These are phyloP conservation scores for Nadsonia fulvescens DNA, from an alignment of 805 yeast species.

Conservation along the genomic window DNA sequence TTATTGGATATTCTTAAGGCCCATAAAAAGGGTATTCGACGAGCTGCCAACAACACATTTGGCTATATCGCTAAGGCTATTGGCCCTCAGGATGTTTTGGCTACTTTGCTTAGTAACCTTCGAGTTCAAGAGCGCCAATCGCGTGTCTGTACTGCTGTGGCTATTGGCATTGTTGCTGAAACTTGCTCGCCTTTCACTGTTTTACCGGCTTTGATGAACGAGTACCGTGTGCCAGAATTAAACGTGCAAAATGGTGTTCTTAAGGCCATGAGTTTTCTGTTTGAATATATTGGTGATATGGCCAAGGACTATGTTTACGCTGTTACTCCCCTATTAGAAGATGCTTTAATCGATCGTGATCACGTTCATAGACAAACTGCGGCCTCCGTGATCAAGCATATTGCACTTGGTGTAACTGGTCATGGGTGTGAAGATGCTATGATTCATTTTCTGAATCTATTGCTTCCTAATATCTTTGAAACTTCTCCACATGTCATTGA, in stretches of 20 bases:
- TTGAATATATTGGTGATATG: slow-evolving; percentile 74
- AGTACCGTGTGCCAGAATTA: slow-evolving; percentile 77
- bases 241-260: slow-evolving; percentile 92
- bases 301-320: slow-evolving; percentile 71
- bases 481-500: slow-evolving; percentile 89
- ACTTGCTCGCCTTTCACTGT: slow-evolving; percentile 86
- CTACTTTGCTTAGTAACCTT: slow-evolving; percentile 64
- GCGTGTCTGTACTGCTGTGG: slow-evolving; percentile 94
- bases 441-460: slow-evolving; percentile 59
- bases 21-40: slow-evolving; percentile 53
- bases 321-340: slow-evolving; percentile 61
- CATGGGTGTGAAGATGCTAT: slow-evolving; percentile 65
- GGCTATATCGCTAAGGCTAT: slow-evolving; percentile 81
- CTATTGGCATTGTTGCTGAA: slow-evolving; percentile 91
- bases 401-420: slow-evolving; percentile 67
- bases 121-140: slow-evolving; percentile 90
- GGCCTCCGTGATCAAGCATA: slow-evolving; percentile 65
- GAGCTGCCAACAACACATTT: slow-evolving; percentile 78
- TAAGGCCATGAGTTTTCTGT: slow-evolving; percentile 77
- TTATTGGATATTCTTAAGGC: slow-evolving; percentile 77
- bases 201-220: slow-evolving; percentile 88
- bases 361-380: slow-evolving; percentile 92
- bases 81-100: slow-evolving; percentile 90
- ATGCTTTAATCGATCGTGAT: slow-evolving; percentile 80
- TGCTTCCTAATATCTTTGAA: slow-evolving; percentile 81